Conservation (phyloP, 208 protist genomes). For the Angomonas desouzai region DNA sequence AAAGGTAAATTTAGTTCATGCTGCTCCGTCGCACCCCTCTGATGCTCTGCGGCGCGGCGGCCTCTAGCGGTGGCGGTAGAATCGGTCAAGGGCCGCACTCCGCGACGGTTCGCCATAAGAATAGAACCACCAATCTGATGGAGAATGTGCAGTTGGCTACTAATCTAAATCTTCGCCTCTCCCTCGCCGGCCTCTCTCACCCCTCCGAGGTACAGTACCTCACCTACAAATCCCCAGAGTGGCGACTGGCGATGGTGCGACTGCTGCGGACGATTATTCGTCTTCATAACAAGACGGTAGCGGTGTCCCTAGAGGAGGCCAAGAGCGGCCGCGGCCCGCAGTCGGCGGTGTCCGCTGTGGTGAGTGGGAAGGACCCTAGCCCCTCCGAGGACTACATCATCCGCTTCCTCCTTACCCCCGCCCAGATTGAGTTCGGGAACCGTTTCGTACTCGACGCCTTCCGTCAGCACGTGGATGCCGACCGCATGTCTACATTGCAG, state of each 20-base stretch:
- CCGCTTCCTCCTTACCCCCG: conserved; percentile 49
- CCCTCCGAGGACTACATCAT: conserved; percentile 36
- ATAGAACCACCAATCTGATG: conserved; percentile 28
- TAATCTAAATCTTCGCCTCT: conserved; percentile 53
- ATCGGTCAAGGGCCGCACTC: conserved; percentile 42
- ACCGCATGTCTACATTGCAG: conserved; percentile 44
- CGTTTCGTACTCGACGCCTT: conserved; percentile 83
- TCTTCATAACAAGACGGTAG: conserved; percentile 70
- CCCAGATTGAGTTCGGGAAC: conserved; percentile 83
- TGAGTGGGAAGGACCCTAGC: not conserved
- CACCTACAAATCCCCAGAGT: conserved; percentile 43
- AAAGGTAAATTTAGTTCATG: conserved; percentile 7
- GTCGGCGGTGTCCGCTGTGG: conserved; percentile 8
- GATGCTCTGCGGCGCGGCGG: conserved; percentile 10
- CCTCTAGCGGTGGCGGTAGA: no score
- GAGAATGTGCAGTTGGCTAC: conserved; percentile 35
- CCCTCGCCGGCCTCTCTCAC: conserved; percentile 52
- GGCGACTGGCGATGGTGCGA: conserved; percentile 55
- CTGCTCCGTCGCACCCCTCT: not conserved
- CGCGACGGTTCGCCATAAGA: conserved; percentile 25
- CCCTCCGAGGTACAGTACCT: conserved; percentile 44
- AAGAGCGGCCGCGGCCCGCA: not conserved
- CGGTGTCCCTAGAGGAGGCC: conserved; percentile 40
- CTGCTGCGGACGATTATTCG: conserved; percentile 79
- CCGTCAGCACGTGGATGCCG: conserved; percentile 61